Percentiles rank a stretch among this genome's conserved stretches.
phyloP scores from a whole-genome alignment of 345 rosid genomes.

The Chamaenerion angustifolium region DNA sequence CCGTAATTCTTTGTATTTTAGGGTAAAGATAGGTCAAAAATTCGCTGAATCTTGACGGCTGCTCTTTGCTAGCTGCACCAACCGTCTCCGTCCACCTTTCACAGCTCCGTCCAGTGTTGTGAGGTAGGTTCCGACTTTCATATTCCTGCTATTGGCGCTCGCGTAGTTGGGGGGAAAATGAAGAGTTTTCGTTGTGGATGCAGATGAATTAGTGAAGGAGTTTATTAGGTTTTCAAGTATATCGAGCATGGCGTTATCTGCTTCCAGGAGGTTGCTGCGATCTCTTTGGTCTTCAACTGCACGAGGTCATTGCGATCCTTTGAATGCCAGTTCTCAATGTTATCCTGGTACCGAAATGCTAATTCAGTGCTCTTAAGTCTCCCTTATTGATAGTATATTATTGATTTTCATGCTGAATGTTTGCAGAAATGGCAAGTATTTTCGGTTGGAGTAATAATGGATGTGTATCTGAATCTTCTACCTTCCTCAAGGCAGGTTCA shows the following conservation, averaged over 20 bases:
- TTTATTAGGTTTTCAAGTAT: too few species aligned
- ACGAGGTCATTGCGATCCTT: background rate
- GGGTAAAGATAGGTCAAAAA: too few species aligned
- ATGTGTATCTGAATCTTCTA: background rate
- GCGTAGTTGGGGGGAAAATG: too few species aligned
- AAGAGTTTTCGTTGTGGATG: too few species aligned
- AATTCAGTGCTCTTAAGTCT: background rate
- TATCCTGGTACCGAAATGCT: background rate
- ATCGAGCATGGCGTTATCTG: slow-evolving; percentile 7
- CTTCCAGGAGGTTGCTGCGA: slow-evolving; percentile 4
- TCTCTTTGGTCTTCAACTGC: slow-evolving; percentile 1
- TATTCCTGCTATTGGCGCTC: too few species aligned
- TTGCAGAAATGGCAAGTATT: background rate
- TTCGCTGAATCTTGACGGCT: too few species aligned
- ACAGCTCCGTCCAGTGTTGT: too few species aligned
- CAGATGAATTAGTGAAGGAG: too few species aligned
- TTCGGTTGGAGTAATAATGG: background rate
- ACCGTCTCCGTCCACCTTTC: too few species aligned
- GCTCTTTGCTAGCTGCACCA: too few species aligned
- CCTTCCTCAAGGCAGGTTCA: background rate
- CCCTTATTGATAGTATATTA: background rate
- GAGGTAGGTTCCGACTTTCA: too few species aligned
- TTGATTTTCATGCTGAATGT: background rate
- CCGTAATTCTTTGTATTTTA: too few species aligned
- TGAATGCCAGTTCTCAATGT: background rate